A percentile compares a stretch with the other conserved stretches of the same genome.
phyloP scores from a whole-genome alignment of 345 rosid genomes.

The Citrus reticulata region DNA sequence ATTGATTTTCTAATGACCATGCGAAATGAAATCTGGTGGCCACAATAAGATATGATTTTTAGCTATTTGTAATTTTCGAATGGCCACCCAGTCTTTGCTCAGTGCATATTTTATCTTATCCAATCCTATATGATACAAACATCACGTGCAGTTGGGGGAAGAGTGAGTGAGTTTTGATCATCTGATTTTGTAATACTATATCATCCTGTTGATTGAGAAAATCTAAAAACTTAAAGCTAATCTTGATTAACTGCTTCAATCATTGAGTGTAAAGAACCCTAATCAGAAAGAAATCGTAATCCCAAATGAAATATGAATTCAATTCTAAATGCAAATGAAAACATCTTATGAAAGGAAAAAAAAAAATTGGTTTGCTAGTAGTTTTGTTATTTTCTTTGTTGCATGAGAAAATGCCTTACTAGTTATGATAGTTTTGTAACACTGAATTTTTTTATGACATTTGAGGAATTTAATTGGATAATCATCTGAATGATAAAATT shows the following conservation, averaged over 20 bases:
- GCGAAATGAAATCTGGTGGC: background rate
- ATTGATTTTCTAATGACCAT: background rate
- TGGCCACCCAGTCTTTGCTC: background rate
- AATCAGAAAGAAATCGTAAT: background rate
- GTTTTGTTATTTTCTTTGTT: background rate
- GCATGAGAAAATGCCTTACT: background rate
- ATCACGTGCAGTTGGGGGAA: background rate
- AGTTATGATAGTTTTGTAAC: background rate
- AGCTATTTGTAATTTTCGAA: background rate
- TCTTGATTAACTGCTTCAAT: background rate
- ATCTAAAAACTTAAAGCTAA: background rate
- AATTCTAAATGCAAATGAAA: background rate
- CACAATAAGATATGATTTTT: background rate
- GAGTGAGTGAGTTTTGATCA: background rate
- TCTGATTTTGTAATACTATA: background rate
- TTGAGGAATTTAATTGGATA: background rate
- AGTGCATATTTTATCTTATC: background rate
- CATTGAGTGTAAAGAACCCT: background rate
- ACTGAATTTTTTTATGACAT: background rate
- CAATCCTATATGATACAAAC: background rate
- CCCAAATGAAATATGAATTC: background rate
- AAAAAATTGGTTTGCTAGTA: background rate
- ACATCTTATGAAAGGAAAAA: background rate
- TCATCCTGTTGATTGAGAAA: background rate
- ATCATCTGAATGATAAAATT: background rate